phyloP scores from a whole-genome alignment of 257 asterid species.

The Solanum ossicruentum region DNA sequence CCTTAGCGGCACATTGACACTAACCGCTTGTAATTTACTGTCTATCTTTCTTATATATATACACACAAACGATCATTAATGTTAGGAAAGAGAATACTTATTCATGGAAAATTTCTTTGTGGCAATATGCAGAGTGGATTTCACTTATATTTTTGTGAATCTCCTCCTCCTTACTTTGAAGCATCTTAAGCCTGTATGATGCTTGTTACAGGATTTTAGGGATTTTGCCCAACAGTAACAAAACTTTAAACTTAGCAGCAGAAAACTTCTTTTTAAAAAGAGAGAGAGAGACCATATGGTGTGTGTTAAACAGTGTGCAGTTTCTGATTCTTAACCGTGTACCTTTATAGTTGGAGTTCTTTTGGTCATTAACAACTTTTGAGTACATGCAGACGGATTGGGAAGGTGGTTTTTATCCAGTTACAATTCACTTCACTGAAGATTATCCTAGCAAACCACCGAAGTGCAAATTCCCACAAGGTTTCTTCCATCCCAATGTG shows the following conservation, averaged over 20 bases:
- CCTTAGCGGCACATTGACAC: not conserved
- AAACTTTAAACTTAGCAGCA: not conserved
- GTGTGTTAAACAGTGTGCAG: not conserved
- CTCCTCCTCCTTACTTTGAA: not conserved
- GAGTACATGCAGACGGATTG: constrained; percentile 32
- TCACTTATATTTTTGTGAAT: not conserved
- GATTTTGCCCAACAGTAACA: not conserved
- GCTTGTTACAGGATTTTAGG: not conserved
- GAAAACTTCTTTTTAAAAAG: no score
- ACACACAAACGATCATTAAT: not conserved
- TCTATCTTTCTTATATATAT: not conserved
- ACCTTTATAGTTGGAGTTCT: not conserved
- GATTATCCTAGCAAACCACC: constrained; percentile 51
- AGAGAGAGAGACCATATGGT: not conserved
- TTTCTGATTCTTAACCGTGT: not conserved
- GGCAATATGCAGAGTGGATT: not conserved
- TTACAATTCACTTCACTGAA: constrained; percentile 32
- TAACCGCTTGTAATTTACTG: not conserved
- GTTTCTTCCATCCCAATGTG: constrained; percentile 40
- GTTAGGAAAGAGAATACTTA: not conserved
- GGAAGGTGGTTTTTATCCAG: constrained; percentile 37
- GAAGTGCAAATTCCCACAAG: constrained; percentile 32
- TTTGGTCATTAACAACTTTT: not conserved
- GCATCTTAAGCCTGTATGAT: not conserved
- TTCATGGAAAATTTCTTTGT: not conserved